Evolutionary conservation across 2,329 filamentous ascomycete species (phyloP).

Genomic region (Sporothrix brunneoviolacea): DNA sequence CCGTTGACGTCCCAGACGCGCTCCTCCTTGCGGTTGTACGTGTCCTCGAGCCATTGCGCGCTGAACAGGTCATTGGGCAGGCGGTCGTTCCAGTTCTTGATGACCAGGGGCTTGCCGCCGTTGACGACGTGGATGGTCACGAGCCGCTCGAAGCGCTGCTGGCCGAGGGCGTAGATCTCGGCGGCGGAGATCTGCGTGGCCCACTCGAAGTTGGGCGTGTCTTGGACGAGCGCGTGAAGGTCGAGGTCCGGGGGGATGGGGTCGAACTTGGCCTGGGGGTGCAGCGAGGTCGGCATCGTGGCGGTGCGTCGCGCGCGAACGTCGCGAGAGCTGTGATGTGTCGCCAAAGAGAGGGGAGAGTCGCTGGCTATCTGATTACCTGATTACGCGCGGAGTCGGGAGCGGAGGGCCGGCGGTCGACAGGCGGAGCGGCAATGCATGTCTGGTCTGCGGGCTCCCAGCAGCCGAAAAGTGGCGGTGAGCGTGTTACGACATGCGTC

Average conservation of each 20-base stretch:
- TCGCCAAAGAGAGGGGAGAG: background rate
- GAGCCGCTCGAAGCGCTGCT: constrained; percentile 77
- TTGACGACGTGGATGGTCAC: constrained; percentile 76
- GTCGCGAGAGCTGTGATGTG: too few relatives aligned
- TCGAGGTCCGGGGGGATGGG: constrained; percentile 84
- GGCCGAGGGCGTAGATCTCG: constrained; percentile 69
- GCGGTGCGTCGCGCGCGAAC: background rate
- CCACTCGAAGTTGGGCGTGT: constrained; percentile 79
- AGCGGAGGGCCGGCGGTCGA: too few relatives aligned
- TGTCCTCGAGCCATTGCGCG: constrained; percentile 69
- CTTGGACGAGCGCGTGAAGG: constrained; percentile 66
- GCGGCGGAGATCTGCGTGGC: constrained; percentile 72
- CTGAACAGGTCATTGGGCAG: constrained; percentile 76
- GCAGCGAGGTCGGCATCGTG: constrained; percentile 63
- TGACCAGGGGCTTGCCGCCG: constrained; percentile 79
- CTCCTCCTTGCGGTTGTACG: constrained; percentile 76
- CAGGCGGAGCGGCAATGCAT: too few relatives aligned
- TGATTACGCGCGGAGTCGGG: too few relatives aligned
- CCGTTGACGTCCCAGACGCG: constrained; percentile 73
- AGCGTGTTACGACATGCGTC: background rate
- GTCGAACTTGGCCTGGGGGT: constrained; percentile 84
- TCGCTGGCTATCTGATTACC: too few relatives aligned
- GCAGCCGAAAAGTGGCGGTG: too few relatives aligned
- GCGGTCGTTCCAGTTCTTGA: constrained; percentile 76
- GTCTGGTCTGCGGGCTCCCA: too few relatives aligned